These are phyloP conservation scores for Pleurozium schreberi DNA, from an alignment of 225 moss, liverwort and hornwort genomes.

Conservation along the genomic window DNA sequence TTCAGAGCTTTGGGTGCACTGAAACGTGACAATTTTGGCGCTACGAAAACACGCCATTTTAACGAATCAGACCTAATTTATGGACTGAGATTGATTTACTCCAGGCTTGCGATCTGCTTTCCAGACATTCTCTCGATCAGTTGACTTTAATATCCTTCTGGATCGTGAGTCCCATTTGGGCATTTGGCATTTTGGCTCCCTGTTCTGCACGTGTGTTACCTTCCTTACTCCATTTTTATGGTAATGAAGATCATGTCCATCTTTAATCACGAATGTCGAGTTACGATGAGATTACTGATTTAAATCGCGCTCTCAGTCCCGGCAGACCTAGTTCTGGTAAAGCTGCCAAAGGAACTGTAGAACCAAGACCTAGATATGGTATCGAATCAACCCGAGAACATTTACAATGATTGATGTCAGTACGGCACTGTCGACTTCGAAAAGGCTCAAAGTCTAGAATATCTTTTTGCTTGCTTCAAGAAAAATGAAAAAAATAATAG, in stretches of 20 bases:
- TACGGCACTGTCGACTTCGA: neutral
- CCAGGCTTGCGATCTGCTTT: neutral
- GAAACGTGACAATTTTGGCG: neutral
- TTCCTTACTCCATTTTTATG: neutral
- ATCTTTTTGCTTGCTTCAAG: neutral
- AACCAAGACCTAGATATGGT: neutral
- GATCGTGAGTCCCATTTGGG: neutral
- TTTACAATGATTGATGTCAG: constrained; percentile 23
- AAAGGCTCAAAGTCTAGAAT: neutral
- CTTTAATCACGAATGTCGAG: neutral
- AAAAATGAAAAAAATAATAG: neutral
- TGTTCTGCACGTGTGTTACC: neutral
- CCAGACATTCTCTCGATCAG: neutral
- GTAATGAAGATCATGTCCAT: neutral
- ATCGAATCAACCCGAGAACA: neutral
- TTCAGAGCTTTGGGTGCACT: neutral
- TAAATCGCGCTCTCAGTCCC: neutral
- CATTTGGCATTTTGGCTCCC: no score
- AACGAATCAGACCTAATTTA: neutral
- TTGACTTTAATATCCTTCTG: neutral
- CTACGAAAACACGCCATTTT: neutral
- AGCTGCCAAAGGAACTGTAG: neutral
- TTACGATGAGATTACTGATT: neutral
- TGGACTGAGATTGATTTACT: neutral
- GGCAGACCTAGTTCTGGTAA: neutral